Evolutionary conservation across 441 rosid genomes (phyloP).

Genomic region (Macaranga tanarius): DNA sequence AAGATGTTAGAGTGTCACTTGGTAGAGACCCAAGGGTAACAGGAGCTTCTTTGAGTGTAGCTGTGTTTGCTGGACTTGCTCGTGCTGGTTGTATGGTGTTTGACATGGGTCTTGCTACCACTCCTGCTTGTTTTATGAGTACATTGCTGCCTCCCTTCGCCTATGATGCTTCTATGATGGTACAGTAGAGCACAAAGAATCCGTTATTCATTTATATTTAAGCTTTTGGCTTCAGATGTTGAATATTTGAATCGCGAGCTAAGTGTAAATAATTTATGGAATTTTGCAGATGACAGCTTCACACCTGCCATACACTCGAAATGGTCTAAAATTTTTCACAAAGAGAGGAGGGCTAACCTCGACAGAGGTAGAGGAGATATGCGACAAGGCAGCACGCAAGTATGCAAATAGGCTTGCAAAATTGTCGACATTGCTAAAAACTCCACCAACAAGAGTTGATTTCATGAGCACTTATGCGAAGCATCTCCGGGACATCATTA

Average conservation of each 20-base stretch:
- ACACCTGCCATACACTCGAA: conserved; percentile 88
- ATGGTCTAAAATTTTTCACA: conserved; percentile 87
- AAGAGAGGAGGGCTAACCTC: conserved; percentile 86
- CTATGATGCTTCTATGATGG: conserved; percentile 91
- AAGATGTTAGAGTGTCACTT: conserved; percentile 58
- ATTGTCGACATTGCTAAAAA: conserved; percentile 55
- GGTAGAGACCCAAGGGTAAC: conserved; percentile 83
- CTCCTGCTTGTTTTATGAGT: conserved; percentile 97
- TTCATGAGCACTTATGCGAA: conserved; percentile 70
- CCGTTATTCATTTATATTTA: no score
- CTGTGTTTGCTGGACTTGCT: conserved; percentile 70
- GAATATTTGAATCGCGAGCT: no score
- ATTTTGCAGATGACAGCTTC: conserved; percentile 84
- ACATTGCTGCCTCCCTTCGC: conserved; percentile 66
- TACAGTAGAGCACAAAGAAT: conserved; percentile 18
- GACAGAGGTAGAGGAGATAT: conserved; percentile 78
- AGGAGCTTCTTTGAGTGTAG: conserved; percentile 61
- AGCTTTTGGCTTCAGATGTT: no score
- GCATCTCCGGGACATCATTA: conserved; percentile 70
- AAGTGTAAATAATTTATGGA: no score
- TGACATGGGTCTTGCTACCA: conserved; percentile 92
- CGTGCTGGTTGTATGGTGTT: conserved; percentile 77
- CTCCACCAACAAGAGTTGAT: conserved; percentile 47
- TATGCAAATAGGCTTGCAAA: conserved; percentile 63
- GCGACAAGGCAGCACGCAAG: conserved; percentile 65